Evolutionary conservation across 2,329 filamentous ascomycete species (phyloP).

Genomic region (Phyllosticta ampelicida): DNA sequence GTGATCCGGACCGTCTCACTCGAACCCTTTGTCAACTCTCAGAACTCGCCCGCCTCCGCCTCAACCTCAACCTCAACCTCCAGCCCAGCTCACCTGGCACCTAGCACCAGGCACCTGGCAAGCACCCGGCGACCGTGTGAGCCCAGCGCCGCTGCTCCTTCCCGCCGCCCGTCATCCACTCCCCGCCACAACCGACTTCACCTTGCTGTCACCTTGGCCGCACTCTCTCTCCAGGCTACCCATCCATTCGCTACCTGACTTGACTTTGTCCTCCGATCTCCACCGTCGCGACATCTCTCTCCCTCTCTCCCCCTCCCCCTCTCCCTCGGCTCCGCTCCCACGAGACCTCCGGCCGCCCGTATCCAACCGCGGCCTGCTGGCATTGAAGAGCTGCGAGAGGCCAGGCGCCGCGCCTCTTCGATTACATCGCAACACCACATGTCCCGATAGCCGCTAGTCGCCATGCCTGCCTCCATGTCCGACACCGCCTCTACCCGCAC

Average conservation of each 20-base stretch:
- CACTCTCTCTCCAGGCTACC: constrained; percentile 10
- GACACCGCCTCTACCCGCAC: constrained; percentile 31
- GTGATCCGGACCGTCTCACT: no score
- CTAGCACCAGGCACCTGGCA: no score
- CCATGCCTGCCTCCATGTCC: constrained; percentile 26
- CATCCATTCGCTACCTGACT: constrained; percentile 10
- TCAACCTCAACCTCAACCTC: no score
- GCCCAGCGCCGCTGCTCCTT: constrained; percentile 1
- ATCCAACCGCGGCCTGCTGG: constrained; percentile 3
- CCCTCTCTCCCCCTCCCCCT: no score
- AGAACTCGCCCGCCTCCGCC: no score
- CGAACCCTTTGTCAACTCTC: no score
- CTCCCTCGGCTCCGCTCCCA: constrained; percentile 11
- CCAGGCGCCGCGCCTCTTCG: constrained; percentile 8
- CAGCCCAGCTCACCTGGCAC: no score
- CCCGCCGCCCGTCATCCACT: background rate
- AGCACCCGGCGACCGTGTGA: constrained; percentile 1
- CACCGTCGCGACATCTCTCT: no score
- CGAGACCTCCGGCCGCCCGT: constrained; percentile 9
- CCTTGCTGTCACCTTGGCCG: constrained; percentile 1
- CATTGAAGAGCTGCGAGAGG: constrained; percentile 7
- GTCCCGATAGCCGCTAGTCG: constrained; percentile 6
- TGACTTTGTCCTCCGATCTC: constrained; percentile 2
- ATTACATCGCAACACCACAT: constrained; percentile 1
- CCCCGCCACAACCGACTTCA: background rate